These are phyloP conservation scores for Triticum aestivum DNA, from an alignment of 176 grass and related monocot genomes.

Conservation along the genomic window DNA sequence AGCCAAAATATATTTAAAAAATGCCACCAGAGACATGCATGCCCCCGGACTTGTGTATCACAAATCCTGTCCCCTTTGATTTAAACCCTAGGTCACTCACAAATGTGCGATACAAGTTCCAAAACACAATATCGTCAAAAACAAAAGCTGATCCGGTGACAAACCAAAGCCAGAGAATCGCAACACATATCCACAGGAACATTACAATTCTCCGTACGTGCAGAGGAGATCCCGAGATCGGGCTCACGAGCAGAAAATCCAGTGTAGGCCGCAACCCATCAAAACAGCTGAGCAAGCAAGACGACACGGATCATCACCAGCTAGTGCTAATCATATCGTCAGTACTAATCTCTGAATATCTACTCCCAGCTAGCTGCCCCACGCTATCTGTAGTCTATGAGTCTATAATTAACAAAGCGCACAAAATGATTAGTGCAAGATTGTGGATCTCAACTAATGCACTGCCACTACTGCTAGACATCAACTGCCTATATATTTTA, in stretches of 20 bases:
- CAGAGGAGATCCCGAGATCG: conserved; percentile 11
- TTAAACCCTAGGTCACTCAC: too few species aligned
- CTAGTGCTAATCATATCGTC: conserved; percentile 15
- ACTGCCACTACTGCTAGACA: conserved; percentile 3
- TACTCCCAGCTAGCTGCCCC: background rate
- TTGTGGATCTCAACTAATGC: conserved; percentile 36
- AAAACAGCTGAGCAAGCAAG: conserved; percentile 10
- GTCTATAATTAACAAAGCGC: background rate
- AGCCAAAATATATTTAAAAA: too few species aligned
- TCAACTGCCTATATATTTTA: background rate
- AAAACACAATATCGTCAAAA: background rate
- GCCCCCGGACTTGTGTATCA: too few species aligned
- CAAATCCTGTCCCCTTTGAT: too few species aligned
- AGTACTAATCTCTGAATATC: background rate
- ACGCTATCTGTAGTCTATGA: background rate
- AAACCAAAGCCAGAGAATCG: background rate
- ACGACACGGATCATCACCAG: conserved; percentile 32
- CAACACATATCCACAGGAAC: background rate
- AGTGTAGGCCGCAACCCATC: conserved; percentile 11
- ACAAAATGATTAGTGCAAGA: conserved; percentile 19
- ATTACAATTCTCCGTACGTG: conserved; percentile 12
- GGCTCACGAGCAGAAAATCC: conserved; percentile 16
- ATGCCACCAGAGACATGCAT: too few species aligned
- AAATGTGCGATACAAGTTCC: too few species aligned
- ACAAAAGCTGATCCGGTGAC: conserved; percentile 4